Base-by-base conservation (phyloP, 352 stramenopile species). In the Paralagenidium karlingii region DNA sequence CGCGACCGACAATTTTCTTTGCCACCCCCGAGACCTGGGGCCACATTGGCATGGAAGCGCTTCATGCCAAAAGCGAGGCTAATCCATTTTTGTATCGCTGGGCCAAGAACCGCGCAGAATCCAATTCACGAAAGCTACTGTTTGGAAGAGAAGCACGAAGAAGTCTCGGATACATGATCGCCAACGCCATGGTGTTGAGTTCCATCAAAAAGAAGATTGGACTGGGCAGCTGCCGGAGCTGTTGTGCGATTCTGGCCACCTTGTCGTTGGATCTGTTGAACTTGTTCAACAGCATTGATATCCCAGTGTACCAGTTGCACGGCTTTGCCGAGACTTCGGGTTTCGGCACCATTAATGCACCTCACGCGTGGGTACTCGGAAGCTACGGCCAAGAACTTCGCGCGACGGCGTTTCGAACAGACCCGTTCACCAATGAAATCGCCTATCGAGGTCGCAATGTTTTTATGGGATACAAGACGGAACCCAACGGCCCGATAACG, bases 281-380 rank as follows among this genome's bases (percentile, higher is more conserved):
- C 45, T 58, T 89, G 1, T 89, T 89, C 43, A 81, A 82, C 56
- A 87, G 68, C 1, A 78, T 89, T 24, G 76, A 86, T 47, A 68
- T 82, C 3, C 76, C 76, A 7, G 78, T 90, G 24, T 90, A 86
- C 45, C 71, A 84, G 45, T 53, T 85, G 10, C 81, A 76, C 39
- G 77, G 77, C 3, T 70, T 59, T 5, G 46, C 68, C 12, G 74
- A 86, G 41, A 78, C 70, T 8, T 73, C 53, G 15, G 77, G 77
- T 21, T 83, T 90, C 21, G 66, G 65, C 2, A 47, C 70, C 2
- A 62, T 87, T 36, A 90, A 85, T 43, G 85, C 63, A 39, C 68
- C 74, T 2, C 62, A 84, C 40, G 53, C 58, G 19, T 90, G 74
- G 67, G 70, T 82, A 39, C 71, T 85, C 38, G 77, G 77, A 7